A percentile compares a stretch with the other conserved stretches of the same genome.
phyloP scores from a whole-genome alignment of 2,329 filamentous ascomycete species.

The Huntiella omanensis region DNA sequence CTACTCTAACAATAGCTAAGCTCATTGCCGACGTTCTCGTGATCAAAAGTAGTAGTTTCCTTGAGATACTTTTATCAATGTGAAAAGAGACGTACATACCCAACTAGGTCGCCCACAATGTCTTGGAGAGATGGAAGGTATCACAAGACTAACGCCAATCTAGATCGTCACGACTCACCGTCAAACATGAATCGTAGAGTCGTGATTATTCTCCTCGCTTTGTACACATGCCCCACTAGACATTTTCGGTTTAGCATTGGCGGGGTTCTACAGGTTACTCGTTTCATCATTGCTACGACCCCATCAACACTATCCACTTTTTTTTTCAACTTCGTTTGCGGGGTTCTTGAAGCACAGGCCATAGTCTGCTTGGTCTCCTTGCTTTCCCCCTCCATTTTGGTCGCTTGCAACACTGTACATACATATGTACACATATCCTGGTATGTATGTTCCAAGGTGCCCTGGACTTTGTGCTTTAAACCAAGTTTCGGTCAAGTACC shows the following conservation, averaged over 20 bases:
- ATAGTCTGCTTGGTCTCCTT: background rate
- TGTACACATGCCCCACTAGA: slow-evolving; percentile 7
- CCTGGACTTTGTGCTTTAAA: too few species aligned
- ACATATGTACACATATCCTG: background rate
- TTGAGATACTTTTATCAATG: too few species aligned
- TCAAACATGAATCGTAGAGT: too few species aligned
- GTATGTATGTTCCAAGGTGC: background rate
- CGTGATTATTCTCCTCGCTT: slow-evolving; percentile 5
- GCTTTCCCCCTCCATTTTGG: background rate
- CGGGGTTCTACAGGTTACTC: slow-evolving; percentile 1
- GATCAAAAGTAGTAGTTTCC: too few species aligned
- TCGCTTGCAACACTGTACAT: slow-evolving; percentile 1
- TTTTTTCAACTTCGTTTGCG: background rate
- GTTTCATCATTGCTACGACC: background rate
- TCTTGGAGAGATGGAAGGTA: too few species aligned
- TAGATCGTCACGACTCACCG: too few species aligned
- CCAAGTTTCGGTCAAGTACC: too few species aligned
- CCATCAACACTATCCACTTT: background rate
- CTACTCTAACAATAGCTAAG: too few species aligned
- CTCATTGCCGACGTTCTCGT: too few species aligned
- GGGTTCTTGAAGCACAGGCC: background rate
- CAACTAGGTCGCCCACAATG: too few species aligned
- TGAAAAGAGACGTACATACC: too few species aligned
- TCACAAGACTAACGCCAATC: too few species aligned
- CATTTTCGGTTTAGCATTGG: background rate